Evolutionary conservation across 2,329 filamentous ascomycete species (phyloP).

Genomic region (Trichophyton mentagrophytes): DNA sequence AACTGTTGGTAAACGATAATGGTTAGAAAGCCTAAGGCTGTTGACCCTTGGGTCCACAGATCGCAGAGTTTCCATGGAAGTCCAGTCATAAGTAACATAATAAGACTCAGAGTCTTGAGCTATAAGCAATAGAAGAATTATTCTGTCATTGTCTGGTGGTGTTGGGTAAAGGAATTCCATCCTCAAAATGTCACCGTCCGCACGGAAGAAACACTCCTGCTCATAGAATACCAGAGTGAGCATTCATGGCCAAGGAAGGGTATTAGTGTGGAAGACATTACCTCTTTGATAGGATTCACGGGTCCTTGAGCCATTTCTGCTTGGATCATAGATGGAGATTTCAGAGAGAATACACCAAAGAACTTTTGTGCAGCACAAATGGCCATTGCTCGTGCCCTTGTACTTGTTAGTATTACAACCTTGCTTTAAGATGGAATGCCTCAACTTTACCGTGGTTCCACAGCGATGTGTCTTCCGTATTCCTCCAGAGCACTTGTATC

Average conservation of each 20-base stretch:
- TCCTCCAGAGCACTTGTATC: conserved; percentile 42
- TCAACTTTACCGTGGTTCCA: conserved; percentile 58
- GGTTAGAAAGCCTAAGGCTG: conserved; percentile 22
- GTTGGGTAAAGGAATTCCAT: conserved; percentile 74
- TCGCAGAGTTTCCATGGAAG: conserved; percentile 29
- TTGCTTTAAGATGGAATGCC: not conserved
- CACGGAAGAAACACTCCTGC: conserved; percentile 37
- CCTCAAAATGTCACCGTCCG: conserved; percentile 66
- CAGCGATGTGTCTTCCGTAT: conserved; percentile 54
- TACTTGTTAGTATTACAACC: conserved; percentile 5
- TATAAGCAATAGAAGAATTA: conserved; percentile 61
- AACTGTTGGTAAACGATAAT: conserved; percentile 49
- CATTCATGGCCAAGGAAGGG: conserved; percentile 5
- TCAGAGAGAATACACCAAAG: conserved; percentile 60
- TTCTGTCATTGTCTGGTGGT: conserved; percentile 51
- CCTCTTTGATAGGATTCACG: conserved; percentile 48
- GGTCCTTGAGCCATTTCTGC: conserved; percentile 37
- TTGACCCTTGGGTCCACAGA: conserved; percentile 19
- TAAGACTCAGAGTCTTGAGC: conserved; percentile 33
- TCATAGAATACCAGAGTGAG: not conserved
- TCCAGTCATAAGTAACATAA: conserved; percentile 42
- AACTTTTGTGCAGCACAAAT: conserved; percentile 57
- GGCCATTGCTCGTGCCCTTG: conserved; percentile 45
- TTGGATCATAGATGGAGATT: conserved; percentile 42
- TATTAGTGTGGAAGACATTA: conserved; percentile 21